Percentiles rank a stretch among this genome's conserved stretches.
These are phyloP conservation scores for Chlamydomonas schloesseri DNA, from an alignment of 139 green algal species.

Conservation along the genomic window DNA sequence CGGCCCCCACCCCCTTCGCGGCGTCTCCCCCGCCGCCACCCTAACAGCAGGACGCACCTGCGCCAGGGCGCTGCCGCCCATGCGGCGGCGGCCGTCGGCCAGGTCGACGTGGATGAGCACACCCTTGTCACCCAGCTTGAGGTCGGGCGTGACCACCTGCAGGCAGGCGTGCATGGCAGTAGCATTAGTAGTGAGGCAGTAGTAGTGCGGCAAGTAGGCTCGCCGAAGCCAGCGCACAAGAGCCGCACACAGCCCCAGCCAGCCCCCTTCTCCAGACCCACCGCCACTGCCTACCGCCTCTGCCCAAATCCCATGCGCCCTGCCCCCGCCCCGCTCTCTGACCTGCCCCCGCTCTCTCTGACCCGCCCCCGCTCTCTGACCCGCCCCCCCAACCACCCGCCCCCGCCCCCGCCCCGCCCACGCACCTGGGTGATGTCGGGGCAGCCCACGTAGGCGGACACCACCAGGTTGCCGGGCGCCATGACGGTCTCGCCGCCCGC, in stretches of 20 bases:
- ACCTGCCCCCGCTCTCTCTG: too few relatives aligned
- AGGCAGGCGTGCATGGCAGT: background rate
- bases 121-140: constrained; percentile 79
- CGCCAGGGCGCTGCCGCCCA: constrained; percentile 94
- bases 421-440: constrained; percentile 93
- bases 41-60: constrained; percentile 28
- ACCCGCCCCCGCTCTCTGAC: too few relatives aligned
- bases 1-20: too few relatives aligned
- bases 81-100: constrained; percentile 65
- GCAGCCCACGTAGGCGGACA: constrained; percentile 95
- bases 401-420: too few relatives aligned
- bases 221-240: too few relatives aligned
- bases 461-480: constrained; percentile 96
- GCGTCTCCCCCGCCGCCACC: too few relatives aligned
- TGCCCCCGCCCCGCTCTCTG: too few relatives aligned
- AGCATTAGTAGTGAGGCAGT: background rate
- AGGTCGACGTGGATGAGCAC: constrained; percentile 95
- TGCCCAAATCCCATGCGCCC: too few relatives aligned
- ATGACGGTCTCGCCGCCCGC: constrained; percentile 93
- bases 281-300: too few relatives aligned
- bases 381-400: too few relatives aligned
- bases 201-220: background rate
- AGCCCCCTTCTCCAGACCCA: too few relatives aligned
- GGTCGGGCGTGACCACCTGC: constrained; percentile 74
- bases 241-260: too few relatives aligned